Evolutionary conservation across 768 basidiomycete species (phyloP).

Genomic region (Mycena leptocephala): DNA sequence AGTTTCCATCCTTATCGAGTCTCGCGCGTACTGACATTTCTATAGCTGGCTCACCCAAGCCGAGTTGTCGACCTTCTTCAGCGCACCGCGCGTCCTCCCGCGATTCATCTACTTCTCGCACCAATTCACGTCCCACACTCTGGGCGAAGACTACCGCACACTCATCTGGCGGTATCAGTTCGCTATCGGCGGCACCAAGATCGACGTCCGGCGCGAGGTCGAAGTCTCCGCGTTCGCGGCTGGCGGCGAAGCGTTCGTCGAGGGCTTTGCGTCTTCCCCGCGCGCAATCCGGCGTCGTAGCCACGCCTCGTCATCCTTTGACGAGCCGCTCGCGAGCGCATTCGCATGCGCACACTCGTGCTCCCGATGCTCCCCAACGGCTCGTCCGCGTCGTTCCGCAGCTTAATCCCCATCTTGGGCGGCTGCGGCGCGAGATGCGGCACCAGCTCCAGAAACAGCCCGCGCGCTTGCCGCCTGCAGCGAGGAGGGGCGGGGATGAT

Average conservation of each 20-base stretch:
- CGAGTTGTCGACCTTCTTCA: too few species aligned
- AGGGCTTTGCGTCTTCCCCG: slow-evolving; percentile 56
- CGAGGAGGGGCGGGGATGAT: slow-evolving; percentile 33
- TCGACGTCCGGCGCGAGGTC: slow-evolving; percentile 82
- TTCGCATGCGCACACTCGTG: slow-evolving; percentile 74
- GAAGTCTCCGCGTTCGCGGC: slow-evolving; percentile 70
- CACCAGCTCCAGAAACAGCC: slow-evolving; percentile 66
- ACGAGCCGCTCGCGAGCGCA: slow-evolving; percentile 85
- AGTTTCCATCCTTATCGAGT: too few species aligned
- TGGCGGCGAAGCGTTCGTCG: slow-evolving; percentile 67
- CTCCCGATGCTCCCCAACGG: slow-evolving; percentile 60
- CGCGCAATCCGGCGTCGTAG: slow-evolving; percentile 54
- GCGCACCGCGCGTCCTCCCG: too few species aligned
- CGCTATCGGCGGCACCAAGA: slow-evolving; percentile 68
- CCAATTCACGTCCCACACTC: too few species aligned
- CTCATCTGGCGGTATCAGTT: slow-evolving; percentile 76
- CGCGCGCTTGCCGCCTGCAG: slow-evolving; percentile 58
- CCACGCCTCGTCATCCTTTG: slow-evolving; percentile 74
- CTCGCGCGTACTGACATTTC: too few species aligned
- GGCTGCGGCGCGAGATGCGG: slow-evolving; percentile 71
- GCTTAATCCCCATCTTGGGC: slow-evolving; percentile 73
- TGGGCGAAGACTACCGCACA: slow-evolving; percentile 86
- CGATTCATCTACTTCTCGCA: too few species aligned
- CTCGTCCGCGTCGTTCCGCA: slow-evolving; percentile 58
- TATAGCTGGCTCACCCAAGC: too few species aligned